Percentiles rank a stretch among this genome's conserved stretches.
These are phyloP conservation scores for Pseudopyrenochaeta lycopersici DNA, from an alignment of 2,329 filamentous ascomycete genomes.

Conservation along the genomic window DNA sequence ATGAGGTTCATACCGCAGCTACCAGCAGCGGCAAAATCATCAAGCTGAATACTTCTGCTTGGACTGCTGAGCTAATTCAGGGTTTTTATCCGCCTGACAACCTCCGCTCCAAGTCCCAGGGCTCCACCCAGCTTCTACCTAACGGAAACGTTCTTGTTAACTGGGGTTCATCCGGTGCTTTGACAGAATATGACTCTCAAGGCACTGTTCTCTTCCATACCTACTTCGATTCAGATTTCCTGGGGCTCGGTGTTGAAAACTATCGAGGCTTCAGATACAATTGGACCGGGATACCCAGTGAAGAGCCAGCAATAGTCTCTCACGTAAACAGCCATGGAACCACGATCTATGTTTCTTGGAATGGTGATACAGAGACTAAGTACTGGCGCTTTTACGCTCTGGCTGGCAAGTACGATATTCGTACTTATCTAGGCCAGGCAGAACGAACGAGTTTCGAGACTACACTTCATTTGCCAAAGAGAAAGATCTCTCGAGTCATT, in stretches of 20 bases:
- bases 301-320: conserved; percentile 29
- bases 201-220: conserved; percentile 55
- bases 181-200: conserved; percentile 56
- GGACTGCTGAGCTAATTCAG: conserved; percentile 26
- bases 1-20: conserved; percentile 48
- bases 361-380: conserved; percentile 38
- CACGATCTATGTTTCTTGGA: conserved; percentile 36
- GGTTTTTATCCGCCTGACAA: conserved; percentile 26
- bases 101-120: conserved; percentile 54
- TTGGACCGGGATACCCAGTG: conserved; percentile 34
- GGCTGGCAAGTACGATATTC: conserved; percentile 3
- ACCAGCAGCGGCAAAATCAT: conserved; percentile 32
- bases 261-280: conserved; percentile 50
- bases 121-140: conserved; percentile 53
- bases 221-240: conserved; percentile 32
- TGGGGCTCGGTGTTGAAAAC: conserved; percentile 45
- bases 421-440: conserved; percentile 15
- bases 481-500: conserved; percentile 13
- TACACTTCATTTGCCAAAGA: conserved; percentile 10
- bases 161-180: conserved; percentile 60
- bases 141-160: conserved; percentile 59
- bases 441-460: conserved; percentile 25
- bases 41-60: conserved; percentile 19
- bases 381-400: conserved; percentile 47
- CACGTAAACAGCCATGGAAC: conserved; percentile 30